phyloP scores from a whole-genome alignment of 2,329 filamentous ascomycete genomes.

The Parascedosporium putredinis region DNA sequence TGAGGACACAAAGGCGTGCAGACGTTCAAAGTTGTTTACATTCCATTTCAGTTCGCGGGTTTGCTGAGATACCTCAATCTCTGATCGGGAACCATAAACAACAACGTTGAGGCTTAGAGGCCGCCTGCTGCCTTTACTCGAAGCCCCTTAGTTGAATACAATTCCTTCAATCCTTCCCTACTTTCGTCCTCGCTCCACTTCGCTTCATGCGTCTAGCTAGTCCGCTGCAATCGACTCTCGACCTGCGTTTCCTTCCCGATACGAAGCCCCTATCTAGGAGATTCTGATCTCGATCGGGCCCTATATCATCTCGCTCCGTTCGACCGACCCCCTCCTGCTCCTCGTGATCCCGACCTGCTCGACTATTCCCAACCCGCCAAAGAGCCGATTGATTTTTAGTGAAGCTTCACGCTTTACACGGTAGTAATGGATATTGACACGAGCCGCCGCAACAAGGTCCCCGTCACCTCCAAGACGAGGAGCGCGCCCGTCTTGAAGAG shows the following conservation, averaged over 20 bases:
- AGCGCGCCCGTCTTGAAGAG: slow-evolving; percentile 78
- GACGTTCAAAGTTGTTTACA: background rate
- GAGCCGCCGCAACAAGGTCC: slow-evolving; percentile 76
- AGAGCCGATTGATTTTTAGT: background rate
- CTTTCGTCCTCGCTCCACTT: background rate
- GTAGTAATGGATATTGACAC: slow-evolving; percentile 55
- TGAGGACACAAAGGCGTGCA: background rate
- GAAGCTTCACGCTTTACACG: background rate
- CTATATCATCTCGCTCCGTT: too few species aligned
- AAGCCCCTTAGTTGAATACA: background rate
- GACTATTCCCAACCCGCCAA: too few species aligned
- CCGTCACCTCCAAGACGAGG: slow-evolving; percentile 66
- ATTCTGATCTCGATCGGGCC: background rate
- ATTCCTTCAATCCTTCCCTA: background rate
- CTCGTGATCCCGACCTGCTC: too few species aligned
- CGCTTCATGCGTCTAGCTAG: too few species aligned
- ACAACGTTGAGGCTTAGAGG: background rate
- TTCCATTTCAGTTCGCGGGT: background rate
- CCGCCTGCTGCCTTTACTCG: background rate
- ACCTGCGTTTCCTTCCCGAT: too few species aligned
- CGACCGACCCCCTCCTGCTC: too few species aligned
- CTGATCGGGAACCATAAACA: background rate
- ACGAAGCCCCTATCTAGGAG: too few species aligned
- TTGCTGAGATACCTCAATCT: background rate
- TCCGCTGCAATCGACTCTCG: background rate